phyloP scores from a whole-genome alignment of 1,139 yeast genomes.

The Magnusiomyces paraingens region DNA sequence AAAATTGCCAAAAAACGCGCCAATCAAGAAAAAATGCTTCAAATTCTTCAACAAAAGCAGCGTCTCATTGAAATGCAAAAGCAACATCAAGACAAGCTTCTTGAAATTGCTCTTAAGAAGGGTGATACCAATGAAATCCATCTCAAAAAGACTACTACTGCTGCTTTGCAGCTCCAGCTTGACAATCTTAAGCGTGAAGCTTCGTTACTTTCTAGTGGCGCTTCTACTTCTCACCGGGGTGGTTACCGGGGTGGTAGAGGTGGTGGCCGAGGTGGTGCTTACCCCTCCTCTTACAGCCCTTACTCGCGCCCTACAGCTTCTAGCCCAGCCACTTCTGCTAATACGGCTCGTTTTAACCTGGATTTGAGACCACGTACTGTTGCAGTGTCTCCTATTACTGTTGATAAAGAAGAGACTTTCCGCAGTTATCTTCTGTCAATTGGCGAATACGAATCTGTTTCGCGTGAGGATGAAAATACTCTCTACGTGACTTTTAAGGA shows the following conservation, averaged over 20 bases:
- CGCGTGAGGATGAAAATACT: slow-evolving; percentile 13
- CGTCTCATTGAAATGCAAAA: slow-evolving; percentile 31
- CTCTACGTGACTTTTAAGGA: slow-evolving; percentile 3
- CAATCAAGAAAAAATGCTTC: slow-evolving; percentile 32
- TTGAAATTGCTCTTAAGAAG: slow-evolving; percentile 26
- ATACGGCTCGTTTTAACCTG: slow-evolving; percentile 25
- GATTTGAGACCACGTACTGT: slow-evolving; percentile 38
- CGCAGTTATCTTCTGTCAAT: slow-evolving; percentile 20
- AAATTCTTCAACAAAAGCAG: slow-evolving; percentile 34
- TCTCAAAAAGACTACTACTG: slow-evolving; percentile 29
- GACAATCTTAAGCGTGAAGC: slow-evolving; percentile 35
- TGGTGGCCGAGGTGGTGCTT: slow-evolving; percentile 22
- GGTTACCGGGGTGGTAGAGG: slow-evolving; percentile 18
- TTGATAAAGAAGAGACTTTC: slow-evolving; percentile 31
- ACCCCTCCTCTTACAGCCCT: slow-evolving; percentile 20
- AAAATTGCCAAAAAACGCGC: slow-evolving; percentile 34
- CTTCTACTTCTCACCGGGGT: slow-evolving; percentile 8
- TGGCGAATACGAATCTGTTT: slow-evolving; percentile 22
- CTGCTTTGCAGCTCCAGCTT: slow-evolving; percentile 32
- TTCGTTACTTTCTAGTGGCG: slow-evolving; percentile 24
- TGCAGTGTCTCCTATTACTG: slow-evolving; percentile 28
- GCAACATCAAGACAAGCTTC: slow-evolving; percentile 30
- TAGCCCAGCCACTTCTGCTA: slow-evolving; percentile 19
- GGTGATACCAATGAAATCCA: slow-evolving; percentile 25
- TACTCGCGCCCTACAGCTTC: slow-evolving; percentile 21